phyloP scores from a whole-genome alignment of 2,329 filamentous ascomycete species.

The Ophiostoma triangulosporum region DNA sequence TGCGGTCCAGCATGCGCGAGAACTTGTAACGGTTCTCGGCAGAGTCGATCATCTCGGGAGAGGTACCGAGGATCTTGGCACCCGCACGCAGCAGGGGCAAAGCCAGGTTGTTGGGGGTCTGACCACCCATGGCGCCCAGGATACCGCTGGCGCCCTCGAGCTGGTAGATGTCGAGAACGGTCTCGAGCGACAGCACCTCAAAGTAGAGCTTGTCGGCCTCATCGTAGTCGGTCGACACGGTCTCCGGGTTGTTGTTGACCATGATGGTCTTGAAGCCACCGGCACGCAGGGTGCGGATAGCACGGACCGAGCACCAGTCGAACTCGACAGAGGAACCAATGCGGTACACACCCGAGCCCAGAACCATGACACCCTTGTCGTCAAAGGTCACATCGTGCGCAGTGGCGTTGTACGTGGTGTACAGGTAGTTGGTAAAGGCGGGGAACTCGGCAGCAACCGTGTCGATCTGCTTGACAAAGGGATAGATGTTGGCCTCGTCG shows the following conservation, averaged over 20 bases:
- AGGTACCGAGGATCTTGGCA: slow-evolving; percentile 87
- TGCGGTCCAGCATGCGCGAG: slow-evolving; percentile 91
- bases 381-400: slow-evolving; percentile 74
- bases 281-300: slow-evolving; percentile 78
- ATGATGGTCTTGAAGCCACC: slow-evolving; percentile 88
- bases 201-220: slow-evolving; percentile 93
- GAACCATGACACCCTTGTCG: slow-evolving; percentile 89
- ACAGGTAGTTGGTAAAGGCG: slow-evolving; percentile 87
- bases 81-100: slow-evolving; percentile 77
- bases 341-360: slow-evolving; percentile 90
- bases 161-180: slow-evolving; percentile 84
- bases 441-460: slow-evolving; percentile 97
- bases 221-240: slow-evolving; percentile 80
- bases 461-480: slow-evolving; percentile 95
- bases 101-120: slow-evolving; percentile 96
- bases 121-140: slow-evolving; percentile 90
- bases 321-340: slow-evolving; percentile 98
- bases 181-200: slow-evolving; percentile 85
- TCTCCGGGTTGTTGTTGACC: slow-evolving; percentile 91
- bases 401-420: slow-evolving; percentile 86
- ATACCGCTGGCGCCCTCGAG: slow-evolving; percentile 73
- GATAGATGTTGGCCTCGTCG: slow-evolving; percentile 73
- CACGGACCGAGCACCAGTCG: slow-evolving; percentile 95
- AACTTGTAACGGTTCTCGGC: slow-evolving; percentile 99
- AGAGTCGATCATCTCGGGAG: slow-evolving; percentile 96